Conservation (phyloP, 2,329 filamentous ascomycete genomes). For the Venturia asperata region DNA sequence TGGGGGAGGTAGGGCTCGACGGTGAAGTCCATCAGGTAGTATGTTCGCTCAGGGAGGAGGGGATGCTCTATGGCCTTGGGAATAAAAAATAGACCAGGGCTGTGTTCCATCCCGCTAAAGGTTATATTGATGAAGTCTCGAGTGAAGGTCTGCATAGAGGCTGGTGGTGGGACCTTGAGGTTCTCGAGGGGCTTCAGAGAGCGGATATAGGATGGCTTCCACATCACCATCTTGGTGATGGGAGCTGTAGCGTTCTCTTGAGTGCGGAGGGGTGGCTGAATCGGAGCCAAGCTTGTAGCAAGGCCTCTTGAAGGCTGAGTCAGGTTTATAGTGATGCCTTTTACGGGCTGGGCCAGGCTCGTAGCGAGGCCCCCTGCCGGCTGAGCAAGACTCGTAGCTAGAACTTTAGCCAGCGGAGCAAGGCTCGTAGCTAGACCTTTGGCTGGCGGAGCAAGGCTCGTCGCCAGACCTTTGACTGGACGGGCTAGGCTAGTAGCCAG, state of each 20-base stretch:
- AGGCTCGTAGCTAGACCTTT: neutral
- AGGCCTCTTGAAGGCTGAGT: neutral
- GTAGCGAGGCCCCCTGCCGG: neutral
- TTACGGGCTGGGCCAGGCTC: neutral
- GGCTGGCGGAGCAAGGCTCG: neutral
- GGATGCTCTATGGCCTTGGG: conserved; percentile 22
- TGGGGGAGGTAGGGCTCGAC: conserved; percentile 38
- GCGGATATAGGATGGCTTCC: conserved; percentile 34
- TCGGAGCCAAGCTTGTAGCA: neutral
- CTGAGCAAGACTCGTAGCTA: neutral
- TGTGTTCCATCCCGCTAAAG: conserved; percentile 34
- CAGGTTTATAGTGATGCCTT: neutral
- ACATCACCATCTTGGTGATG: conserved; percentile 21
- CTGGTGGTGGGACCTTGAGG: conserved; percentile 24
- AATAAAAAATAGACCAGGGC: conserved; percentile 36
- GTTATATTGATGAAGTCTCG: conserved; percentile 31
- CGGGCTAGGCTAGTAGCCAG: neutral
- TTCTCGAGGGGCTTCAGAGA: conserved; percentile 26
- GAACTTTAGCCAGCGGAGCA: neutral
- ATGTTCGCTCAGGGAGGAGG: conserved; percentile 32
- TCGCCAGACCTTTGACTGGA: neutral
- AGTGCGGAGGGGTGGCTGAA: neutral
- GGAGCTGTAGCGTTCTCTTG: neutral
- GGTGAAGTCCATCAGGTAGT: conserved; percentile 35
- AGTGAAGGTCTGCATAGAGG: conserved; percentile 32